Evolutionary conservation across 2,329 filamentous ascomycete species (phyloP).

Genomic region (Aureobasidium sp.): DNA sequence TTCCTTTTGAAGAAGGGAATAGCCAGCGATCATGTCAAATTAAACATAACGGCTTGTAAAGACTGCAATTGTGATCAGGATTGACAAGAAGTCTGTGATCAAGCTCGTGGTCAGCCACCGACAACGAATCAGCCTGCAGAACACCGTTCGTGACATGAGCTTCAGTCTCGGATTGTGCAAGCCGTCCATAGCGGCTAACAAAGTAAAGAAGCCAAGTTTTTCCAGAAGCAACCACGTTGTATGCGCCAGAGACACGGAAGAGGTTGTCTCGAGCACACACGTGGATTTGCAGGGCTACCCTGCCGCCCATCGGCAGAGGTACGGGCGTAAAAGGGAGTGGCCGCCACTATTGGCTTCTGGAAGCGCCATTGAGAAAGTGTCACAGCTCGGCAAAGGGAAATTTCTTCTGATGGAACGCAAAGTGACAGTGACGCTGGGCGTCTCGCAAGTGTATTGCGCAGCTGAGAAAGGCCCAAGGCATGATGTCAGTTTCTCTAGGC

Average conservation of each 20-base stretch:
- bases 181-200: neutral
- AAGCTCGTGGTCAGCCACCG: neutral
- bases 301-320: neutral
- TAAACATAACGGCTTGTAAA: neutral
- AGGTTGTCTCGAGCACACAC: neutral
- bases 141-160: neutral
- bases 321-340: neutral
- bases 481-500: neutral
- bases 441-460: neutral
- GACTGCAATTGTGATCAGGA: neutral
- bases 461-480: neutral
- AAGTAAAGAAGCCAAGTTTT: neutral
- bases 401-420: neutral
- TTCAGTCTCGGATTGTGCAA: neutral
- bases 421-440: neutral
- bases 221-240: slow-evolving; percentile 3
- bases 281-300: neutral
- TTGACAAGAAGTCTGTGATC: neutral
- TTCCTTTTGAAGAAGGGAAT: neutral
- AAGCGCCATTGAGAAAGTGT: neutral
- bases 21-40: neutral
- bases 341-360: slow-evolving; percentile 9
- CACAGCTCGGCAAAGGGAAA: neutral
- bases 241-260: neutral
- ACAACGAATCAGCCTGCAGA: neutral